phyloP scores from a whole-genome alignment of 192 early-diverging fungal genomes.

The Thamnidium elegans region DNA sequence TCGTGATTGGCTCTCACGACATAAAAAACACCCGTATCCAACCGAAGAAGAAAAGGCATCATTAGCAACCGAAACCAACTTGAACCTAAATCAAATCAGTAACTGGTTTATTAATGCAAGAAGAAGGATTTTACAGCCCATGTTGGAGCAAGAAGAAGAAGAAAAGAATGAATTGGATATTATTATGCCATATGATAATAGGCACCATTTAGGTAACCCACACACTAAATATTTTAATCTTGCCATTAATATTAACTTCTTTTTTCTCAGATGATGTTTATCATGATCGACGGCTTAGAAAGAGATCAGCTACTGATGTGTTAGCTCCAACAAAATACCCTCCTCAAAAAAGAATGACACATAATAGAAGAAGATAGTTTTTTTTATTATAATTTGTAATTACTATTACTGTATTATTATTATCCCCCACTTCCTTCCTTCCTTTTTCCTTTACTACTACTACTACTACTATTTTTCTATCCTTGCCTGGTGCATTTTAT shows the following conservation, averaged over 20 bases:
- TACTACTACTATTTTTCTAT: background rate
- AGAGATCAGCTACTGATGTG: constrained; percentile 12
- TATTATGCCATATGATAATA: constrained; percentile 13
- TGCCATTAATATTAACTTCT: background rate
- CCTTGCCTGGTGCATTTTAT: background rate
- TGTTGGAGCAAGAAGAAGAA: constrained; percentile 43
- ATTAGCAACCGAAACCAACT: constrained; percentile 43
- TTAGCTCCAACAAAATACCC: constrained; percentile 15
- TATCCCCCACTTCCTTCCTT: background rate
- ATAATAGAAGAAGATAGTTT: constrained; percentile 5
- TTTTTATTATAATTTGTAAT: background rate
- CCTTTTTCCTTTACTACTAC: background rate
- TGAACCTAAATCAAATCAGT: constrained; percentile 57
- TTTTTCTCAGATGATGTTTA: constrained; percentile 13
- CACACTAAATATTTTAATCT: background rate
- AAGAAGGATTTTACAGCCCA: constrained; percentile 51
- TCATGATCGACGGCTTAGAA: constrained; percentile 13
- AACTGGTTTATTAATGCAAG: constrained; percentile 67
- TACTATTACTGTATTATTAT: background rate
- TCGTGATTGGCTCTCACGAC: constrained; percentile 48
- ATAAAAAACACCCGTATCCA: constrained; percentile 59
- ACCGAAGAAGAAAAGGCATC: constrained; percentile 52
- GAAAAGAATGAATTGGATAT: constrained; percentile 22
- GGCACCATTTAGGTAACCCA: constrained; percentile 2
- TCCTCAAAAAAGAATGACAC: constrained; percentile 12